Evolutionary conservation across 305 asterid genomes (phyloP), one percentile per base, ranked within the genome.

Genomic region (Plantago coronopus): DNA sequence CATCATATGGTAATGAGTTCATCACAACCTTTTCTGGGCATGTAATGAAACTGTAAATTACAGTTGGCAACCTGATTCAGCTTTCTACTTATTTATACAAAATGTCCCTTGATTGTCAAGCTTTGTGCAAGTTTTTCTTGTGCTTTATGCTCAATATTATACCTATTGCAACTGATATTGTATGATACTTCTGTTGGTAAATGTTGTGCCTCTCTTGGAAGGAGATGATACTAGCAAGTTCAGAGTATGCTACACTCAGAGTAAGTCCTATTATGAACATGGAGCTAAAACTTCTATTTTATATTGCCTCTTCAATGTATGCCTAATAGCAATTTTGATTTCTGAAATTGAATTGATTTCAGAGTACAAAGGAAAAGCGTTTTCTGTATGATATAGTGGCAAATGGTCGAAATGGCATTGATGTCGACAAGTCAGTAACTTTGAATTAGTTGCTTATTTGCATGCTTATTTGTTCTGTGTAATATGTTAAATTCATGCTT

Each of bases 331-430:
- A 19, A 48, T 56, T 65, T 34, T 60, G 67, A 69, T 54, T 56
- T 51, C 23, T 34, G 62, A 59, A 65, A 67, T 76, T 73, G 68
- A 51, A 78, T 50, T 67, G 29, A 68, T 72, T 21, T 69, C 66
- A 93, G 98, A 79, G 83, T 69, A 63, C 88, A 48, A 79, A 65
- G 80, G 98, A 89, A 69, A 93, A 89, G 73, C 78, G 45, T 20
- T 89, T 86, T 73, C 76, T 93, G 51, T 93, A 89, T 65, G 98
- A 93, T 74, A 84, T 93, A 69, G 98, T 93, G 79, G 98, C 97
- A 46, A 93, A 93, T 77, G 97, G 98, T 67, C 93, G 94, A 68
- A 93, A 81, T 76, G 95, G 97, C 67, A 78, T 93, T 66, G 98
- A 89, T 31, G 98, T 93, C 71, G 98, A 93, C 95, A 93, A 93